Evolutionary conservation across 768 basidiomycete genomes (phyloP), one percentile per base, ranked within the genome.

Genomic region (Crepidotus variabilis): DNA sequence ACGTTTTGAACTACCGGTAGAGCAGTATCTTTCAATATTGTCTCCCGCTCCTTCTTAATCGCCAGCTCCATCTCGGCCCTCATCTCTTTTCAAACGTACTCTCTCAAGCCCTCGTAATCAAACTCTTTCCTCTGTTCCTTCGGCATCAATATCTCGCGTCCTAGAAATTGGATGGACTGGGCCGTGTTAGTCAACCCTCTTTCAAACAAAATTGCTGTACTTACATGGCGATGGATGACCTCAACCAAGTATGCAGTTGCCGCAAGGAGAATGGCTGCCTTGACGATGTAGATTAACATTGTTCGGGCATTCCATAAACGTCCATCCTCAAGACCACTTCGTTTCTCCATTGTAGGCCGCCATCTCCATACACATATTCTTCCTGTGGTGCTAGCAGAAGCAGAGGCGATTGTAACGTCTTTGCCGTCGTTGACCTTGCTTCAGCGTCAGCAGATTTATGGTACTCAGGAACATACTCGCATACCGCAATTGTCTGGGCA

Each of bases 401-500:
- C 51, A 52, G 51, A 35, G 9, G 36, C 51, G 34, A 52, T 52
- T 43, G 43, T 6, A 34, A 52, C 51, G 18, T 54, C 47, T 10
- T 55, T 28, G 6, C 54, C 23, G 28, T 55, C 54, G 6, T 55
- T 43, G 2, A 48, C 47, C 54, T 55, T 48, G n/a, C n/a, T 5
- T 46, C 21, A 54, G 32, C 22, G 0, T 10, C 32, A 14, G 13
- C 24, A 2, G 16, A 23, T 16, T 54, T 39, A 2, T 32, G 45
- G 22, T 22, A 47, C 20, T 9, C n/a, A 22, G 32, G 43, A 32
- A 39, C 14, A n/a, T 18, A 8, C 28, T 18, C 22, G 6, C 54
- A 47, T 33, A 55, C 54, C 6, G 18, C 54, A 20, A 55, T 55
- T 20, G 54, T 55, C 24, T 55, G 53, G 11, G 47, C 53, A 32